Base-by-base conservation (phyloP, 1,284 basidiomycete species). In the Ceratobasidium sp. region DNA sequence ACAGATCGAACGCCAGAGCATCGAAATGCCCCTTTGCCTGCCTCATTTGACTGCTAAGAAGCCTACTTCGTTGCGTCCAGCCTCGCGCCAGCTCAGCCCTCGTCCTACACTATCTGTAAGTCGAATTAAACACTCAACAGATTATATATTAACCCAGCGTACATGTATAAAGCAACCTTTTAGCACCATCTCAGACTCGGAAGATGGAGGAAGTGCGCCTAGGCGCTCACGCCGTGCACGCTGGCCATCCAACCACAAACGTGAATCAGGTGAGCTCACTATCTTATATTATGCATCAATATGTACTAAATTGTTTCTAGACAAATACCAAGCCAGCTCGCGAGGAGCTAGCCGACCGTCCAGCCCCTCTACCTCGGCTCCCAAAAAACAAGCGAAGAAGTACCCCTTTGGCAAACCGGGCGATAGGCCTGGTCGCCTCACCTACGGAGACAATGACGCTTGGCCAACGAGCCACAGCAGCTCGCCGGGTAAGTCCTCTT, bases 241-340 rank as follows among this genome's bases (percentile, higher is more conserved):
- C 13, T 43, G 61, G n/a, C 61, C 61, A 9, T 63, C 61, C 3
- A n/a, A 18, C 18, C 43, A 44, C 18, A 49, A 49, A 7, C 28
- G 28, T 32, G 61, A 63, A n/a, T 63, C 61, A 5, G 61, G 61
- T 63, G n/a, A n/a, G 43, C 6, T 2, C 38, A 16, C 11, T 43
- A 30, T 16, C 1, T n/a, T n/a, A n/a, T 18, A 18, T 55, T 26
- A 18, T 21, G 11, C 7, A n/a, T 18, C 7, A 14, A 7, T 9
- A 26, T 1, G 6, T 54, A 26, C 41, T 62, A 3, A 62, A 38
- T 46, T 46, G 41, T 13, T 28, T n/a, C 4, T 30, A 63, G 61
- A 63, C 30, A 43, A 26, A 47, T 63, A 59, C 38, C 44, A 64
- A 38, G 62, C 62, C 2, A 50, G 46, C 62, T 64, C 47, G 30